A percentile compares a stretch with the other conserved stretches of the same genome.
Evolutionary conservation across 1,139 yeast genomes (phyloP).

Genomic region (Casaregolazyma lundiana): DNA sequence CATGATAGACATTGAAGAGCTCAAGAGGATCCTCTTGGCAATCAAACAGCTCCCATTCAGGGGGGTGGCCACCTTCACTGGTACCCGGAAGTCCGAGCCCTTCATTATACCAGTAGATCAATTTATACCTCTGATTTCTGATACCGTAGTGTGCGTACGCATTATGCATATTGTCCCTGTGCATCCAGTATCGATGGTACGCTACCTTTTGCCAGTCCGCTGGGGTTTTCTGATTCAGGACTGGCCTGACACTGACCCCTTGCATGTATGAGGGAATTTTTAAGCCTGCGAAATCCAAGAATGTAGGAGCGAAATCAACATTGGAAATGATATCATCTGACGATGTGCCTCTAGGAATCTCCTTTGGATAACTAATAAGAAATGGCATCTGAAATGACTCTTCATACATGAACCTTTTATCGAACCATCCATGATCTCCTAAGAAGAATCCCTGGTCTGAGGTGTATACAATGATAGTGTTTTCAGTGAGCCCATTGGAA

Average conservation of each 20-base stretch:
- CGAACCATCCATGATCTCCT: conserved; percentile 34
- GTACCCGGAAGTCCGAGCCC: conserved; percentile 12
- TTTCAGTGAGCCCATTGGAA: conserved; percentile 42
- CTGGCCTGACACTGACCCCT: conserved; percentile 6
- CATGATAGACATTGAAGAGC: conserved; percentile 11
- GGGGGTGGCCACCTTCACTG: conserved; percentile 11
- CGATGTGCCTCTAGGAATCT: conserved; percentile 32
- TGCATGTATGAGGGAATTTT: conserved; percentile 12
- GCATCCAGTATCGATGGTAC: conserved; percentile 15
- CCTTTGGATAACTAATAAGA: conserved; percentile 30
- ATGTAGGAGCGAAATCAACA: conserved; percentile 38
- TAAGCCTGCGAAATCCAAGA: conserved; percentile 44
- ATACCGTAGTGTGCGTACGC: conserved; percentile 15
- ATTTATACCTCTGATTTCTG: conserved; percentile 12
- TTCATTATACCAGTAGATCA: conserved; percentile 14
- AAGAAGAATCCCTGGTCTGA: conserved; percentile 52
- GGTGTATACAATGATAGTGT: conserved; percentile 52
- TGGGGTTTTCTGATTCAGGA: conserved; percentile 7
- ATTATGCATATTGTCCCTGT: conserved; percentile 12
- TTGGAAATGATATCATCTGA: conserved; percentile 48
- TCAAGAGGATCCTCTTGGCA: conserved; percentile 14
- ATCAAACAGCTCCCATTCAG: conserved; percentile 13
- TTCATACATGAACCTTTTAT: conserved; percentile 49
- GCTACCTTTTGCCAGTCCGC: conserved; percentile 12
- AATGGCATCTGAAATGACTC: conserved; percentile 56